These are phyloP conservation scores for Bipolaris sorokiniana DNA, from an alignment of 2,329 filamentous ascomycete genomes.

Conservation along the genomic window DNA sequence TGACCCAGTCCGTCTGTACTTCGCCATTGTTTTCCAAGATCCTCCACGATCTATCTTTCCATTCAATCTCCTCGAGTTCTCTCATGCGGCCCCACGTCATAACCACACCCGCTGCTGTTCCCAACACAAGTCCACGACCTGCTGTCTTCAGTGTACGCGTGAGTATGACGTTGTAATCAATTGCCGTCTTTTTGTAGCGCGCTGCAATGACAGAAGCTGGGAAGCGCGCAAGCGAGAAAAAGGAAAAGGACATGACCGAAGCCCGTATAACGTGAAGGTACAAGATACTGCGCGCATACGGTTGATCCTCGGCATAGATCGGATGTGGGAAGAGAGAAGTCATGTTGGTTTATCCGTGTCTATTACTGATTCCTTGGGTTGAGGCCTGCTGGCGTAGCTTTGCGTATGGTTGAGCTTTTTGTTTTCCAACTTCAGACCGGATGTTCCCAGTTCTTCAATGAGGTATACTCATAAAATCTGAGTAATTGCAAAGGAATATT, in stretches of 20 bases:
- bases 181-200: constrained; percentile 29
- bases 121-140: constrained; percentile 56
- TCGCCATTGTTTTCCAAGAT: constrained; percentile 63
- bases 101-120: constrained; percentile 53
- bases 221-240: constrained; percentile 53
- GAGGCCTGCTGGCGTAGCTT: neutral
- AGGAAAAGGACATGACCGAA: constrained; percentile 60
- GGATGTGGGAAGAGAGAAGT: constrained; percentile 63
- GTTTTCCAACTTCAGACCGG: neutral
- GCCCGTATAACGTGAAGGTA: constrained; percentile 65
- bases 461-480: neutral
- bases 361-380: neutral
- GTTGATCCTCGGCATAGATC: constrained; percentile 68
- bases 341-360: constrained; percentile 48
- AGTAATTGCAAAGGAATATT: neutral
- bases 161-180: constrained; percentile 30
- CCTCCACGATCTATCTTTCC: constrained; percentile 68
- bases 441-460: neutral
- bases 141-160: constrained; percentile 54
- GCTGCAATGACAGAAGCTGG: constrained; percentile 38
- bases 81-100: constrained; percentile 60
- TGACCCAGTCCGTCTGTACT: constrained; percentile 63
- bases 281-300: constrained; percentile 61
- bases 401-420: neutral
- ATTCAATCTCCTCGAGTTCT: constrained; percentile 65